Conservation (phyloP, 306 rosid genomes). For the Cicer pinnatifidum region DNA sequence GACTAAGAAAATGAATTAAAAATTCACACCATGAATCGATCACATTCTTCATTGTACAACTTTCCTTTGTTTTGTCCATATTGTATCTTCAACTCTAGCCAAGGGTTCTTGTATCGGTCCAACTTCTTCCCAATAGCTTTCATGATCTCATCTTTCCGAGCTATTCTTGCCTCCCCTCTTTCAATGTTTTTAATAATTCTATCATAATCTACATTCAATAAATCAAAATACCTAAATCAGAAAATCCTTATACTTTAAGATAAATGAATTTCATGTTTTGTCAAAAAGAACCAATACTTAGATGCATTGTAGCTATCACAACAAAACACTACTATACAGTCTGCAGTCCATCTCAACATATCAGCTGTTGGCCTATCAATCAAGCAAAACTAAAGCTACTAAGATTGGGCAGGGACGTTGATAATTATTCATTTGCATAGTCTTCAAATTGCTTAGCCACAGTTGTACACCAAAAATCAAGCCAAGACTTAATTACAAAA, state of each 20-base stretch:
- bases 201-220: conserved; percentile 73
- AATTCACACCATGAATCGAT: conserved; percentile 85
- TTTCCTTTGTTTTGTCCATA: conserved; percentile 99
- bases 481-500: not conserved
- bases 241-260: not conserved
- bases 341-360: conserved; percentile 3
- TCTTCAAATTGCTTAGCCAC: conserved; percentile 1
- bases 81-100: conserved; percentile 95
- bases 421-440: not conserved
- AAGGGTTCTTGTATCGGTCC: conserved; percentile 98
- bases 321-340: not conserved
- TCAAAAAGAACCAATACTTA: not conserved
- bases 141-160: conserved; percentile 98
- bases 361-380: conserved; percentile 8
- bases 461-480: conserved; percentile 21
- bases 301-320: conserved; percentile 11
- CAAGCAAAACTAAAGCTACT: conserved; percentile 14
- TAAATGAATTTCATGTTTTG: not conserved
- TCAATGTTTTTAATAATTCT: conserved; percentile 95
- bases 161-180: conserved; percentile 98
- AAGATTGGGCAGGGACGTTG: not conserved
- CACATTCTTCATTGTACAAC: conserved; percentile 97
- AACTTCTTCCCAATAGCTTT: conserved; percentile 97
- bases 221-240: conserved; percentile 20
- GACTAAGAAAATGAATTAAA: conserved; percentile 5